Evolutionary conservation across 441 rosid species (phyloP).

Genomic region (Adansonia grandidieri): DNA sequence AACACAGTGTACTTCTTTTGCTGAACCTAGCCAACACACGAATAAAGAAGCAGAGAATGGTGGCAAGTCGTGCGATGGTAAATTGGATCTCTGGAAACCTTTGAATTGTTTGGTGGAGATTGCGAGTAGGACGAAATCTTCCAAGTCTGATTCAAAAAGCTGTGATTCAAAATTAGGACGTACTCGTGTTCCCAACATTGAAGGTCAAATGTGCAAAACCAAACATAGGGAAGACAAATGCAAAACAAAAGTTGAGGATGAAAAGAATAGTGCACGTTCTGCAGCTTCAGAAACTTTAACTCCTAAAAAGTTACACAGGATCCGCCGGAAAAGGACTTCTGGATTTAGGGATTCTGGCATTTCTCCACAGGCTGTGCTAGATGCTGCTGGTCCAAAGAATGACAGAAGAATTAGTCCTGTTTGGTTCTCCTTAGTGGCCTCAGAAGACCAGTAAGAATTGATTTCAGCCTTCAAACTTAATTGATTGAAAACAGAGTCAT

Average conservation of each 20-base stretch:
- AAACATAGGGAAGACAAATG: constrained; percentile 49
- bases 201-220: constrained; percentile 39
- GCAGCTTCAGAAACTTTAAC: constrained; percentile 48
- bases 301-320: constrained; percentile 55
- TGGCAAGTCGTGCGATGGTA: constrained; percentile 50
- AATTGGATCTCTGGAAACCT: constrained; percentile 66
- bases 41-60: constrained; percentile 42
- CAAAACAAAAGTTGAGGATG: constrained; percentile 49
- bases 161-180: constrained; percentile 53
- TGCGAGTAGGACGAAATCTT: constrained; percentile 61
- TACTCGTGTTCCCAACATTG: constrained; percentile 37
- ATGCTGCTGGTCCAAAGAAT: constrained; percentile 42
- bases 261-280: constrained; percentile 43
- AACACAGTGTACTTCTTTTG: constrained; percentile 57
- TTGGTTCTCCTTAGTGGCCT: constrained; percentile 72
- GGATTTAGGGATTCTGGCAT: constrained; percentile 45
- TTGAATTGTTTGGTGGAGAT: constrained; percentile 68
- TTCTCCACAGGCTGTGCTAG: constrained; percentile 48
- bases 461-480: constrained; percentile 26
- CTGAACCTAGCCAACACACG: constrained; percentile 53
- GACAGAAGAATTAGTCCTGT: constrained; percentile 58
- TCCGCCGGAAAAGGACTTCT: constrained; percentile 48
- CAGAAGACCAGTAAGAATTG: constrained; percentile 63
- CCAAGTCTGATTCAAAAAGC: constrained; percentile 48
- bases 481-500: not conserved